Percentiles rank a stretch among this genome's conserved stretches.
Conservation (phyloP, 352 stramenopile species). For the Phytophthora litchii region DNA sequence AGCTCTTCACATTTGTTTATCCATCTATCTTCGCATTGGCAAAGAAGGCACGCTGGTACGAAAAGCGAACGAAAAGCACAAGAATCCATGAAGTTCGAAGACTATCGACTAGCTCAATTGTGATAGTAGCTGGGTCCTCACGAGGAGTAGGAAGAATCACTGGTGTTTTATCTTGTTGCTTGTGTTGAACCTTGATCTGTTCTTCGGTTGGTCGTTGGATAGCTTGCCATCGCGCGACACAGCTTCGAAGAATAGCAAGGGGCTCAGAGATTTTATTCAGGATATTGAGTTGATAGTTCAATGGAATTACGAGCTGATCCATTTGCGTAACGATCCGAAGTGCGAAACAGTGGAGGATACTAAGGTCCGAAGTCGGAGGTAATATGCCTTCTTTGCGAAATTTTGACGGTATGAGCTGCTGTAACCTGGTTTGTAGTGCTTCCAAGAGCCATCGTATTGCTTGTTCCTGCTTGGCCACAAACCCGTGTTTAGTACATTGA, state of each 20-base stretch:
- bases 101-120: constrained; percentile 13
- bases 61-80: constrained; percentile 39
- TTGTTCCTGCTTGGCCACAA: constrained; percentile 13
- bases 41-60: constrained; percentile 44
- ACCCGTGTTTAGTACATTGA: background rate
- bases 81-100: constrained; percentile 29
- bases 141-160: constrained; percentile 22
- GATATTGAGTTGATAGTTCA: constrained; percentile 32
- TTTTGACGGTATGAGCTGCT: background rate
- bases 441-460: constrained; percentile 21
- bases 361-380: background rate
- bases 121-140: constrained; percentile 11
- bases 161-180: constrained; percentile 5
- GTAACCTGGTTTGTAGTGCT: constrained; percentile 6
- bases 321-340: constrained; percentile 24
- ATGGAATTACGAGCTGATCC: constrained; percentile 21
- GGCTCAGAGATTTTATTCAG: constrained; percentile 11
- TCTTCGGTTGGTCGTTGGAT: constrained; percentile 26
- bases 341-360: constrained; percentile 14
- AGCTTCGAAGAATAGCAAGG: constrained; percentile 5
- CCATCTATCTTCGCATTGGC: constrained; percentile 19
- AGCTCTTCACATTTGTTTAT: background rate
- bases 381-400: constrained; percentile 1
- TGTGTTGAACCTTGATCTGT: constrained; percentile 14
- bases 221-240: constrained; percentile 16